These are phyloP conservation scores for Phytophthora melonis DNA, from an alignment of 352 stramenopile species.

Conservation along the genomic window DNA sequence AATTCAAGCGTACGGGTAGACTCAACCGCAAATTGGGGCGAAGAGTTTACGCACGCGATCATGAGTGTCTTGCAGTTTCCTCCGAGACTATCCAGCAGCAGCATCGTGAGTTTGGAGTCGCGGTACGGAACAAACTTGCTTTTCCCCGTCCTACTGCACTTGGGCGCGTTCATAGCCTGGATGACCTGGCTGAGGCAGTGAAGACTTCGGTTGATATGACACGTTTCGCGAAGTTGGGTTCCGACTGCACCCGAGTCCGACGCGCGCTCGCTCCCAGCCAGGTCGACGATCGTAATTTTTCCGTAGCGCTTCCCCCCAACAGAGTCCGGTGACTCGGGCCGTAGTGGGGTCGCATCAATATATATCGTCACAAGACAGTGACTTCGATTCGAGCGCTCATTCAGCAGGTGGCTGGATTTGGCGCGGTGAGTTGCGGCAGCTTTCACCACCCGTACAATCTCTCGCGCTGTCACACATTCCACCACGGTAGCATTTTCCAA, in stretches of 20 bases:
- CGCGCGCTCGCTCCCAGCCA: conserved; percentile 73
- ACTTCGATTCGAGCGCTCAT: conserved; percentile 77
- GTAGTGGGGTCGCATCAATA: conserved; percentile 63
- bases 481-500: conserved; percentile 79
- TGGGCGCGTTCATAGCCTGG: conserved; percentile 65
- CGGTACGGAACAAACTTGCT: conserved; percentile 73
- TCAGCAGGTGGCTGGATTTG: conserved; percentile 77
- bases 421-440: conserved; percentile 65
- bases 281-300: conserved; percentile 81
- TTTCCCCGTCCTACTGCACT: conserved; percentile 42
- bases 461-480: conserved; percentile 58
- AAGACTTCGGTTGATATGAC: conserved; percentile 84
- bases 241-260: conserved; percentile 71
- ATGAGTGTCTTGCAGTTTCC: conserved; percentile 85
- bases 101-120: conserved; percentile 82
- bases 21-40: conserved; percentile 65
- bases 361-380: conserved; percentile 86
- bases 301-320: conserved; percentile 65
- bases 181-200: conserved; percentile 84
- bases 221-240: conserved; percentile 74
- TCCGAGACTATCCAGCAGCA: conserved; percentile 76
- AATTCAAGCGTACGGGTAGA: conserved; percentile 80
- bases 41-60: conserved; percentile 76
- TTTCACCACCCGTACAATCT: conserved; percentile 75
- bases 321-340: conserved; percentile 13